Conservation (phyloP, 176 grass and related monocot species). For the Oryza nivara region DNA sequence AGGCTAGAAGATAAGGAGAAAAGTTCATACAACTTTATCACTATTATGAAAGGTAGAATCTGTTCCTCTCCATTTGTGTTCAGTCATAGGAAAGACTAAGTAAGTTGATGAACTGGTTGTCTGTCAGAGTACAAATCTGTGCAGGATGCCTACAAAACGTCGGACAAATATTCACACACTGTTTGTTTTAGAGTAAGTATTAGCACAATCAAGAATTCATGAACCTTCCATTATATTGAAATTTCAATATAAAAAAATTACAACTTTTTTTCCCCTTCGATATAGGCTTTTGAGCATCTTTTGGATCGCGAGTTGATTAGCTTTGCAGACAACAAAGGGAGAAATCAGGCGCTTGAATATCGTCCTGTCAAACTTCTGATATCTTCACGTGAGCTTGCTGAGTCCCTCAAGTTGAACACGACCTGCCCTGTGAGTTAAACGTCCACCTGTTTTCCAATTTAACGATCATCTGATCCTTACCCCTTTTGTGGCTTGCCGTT, state of each 20-base stretch:
- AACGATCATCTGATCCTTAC: not conserved
- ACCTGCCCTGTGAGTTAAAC: constrained; percentile 75
- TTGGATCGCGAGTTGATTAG: constrained; percentile 84
- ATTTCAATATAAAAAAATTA: not conserved
- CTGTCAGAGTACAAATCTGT: constrained; percentile 85
- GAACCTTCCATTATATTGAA: not conserved
- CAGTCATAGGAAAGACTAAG: constrained; percentile 25
- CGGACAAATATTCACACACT: constrained; percentile 72
- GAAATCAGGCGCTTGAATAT: constrained; percentile 68
- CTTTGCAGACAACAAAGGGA: constrained; percentile 68
- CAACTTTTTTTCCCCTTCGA: constrained; percentile 24
- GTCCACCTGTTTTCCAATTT: not conserved
- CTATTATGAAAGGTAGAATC: constrained; percentile 87
- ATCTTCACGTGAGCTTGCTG: constrained; percentile 70
- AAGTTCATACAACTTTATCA: constrained; percentile 82
- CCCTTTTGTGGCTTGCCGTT: not conserved
- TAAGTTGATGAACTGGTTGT: constrained; percentile 29
- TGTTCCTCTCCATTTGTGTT: constrained; percentile 22
- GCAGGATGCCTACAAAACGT: constrained; percentile 91
- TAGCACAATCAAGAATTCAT: not conserved
- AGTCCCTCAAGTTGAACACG: constrained; percentile 73
- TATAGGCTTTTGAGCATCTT: constrained; percentile 93
- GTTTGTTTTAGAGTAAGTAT: constrained; percentile 79
- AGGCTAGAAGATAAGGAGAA: constrained; percentile 90
- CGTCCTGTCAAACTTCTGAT: constrained; percentile 80